Conservation (phyloP, 140 eudicot genomes). For the Flaveria floridana region DNA sequence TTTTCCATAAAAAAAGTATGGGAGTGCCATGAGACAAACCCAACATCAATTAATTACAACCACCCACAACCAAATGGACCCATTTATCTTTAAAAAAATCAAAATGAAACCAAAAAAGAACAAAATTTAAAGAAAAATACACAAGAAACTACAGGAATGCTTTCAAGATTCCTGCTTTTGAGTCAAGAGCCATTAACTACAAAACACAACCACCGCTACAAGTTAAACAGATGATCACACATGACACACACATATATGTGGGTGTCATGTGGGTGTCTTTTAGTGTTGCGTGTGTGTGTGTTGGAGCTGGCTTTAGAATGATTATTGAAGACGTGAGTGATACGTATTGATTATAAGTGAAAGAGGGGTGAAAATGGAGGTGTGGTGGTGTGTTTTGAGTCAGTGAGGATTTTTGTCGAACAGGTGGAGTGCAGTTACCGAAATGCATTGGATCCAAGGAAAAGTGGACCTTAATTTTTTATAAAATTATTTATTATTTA, state of each 20-base stretch:
- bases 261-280: slow-evolving; percentile 21
- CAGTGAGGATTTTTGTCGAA: slow-evolving; percentile 39
- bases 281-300: slow-evolving; percentile 25
- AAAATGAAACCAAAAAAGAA: not conserved
- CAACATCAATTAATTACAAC: slow-evolving; percentile 43
- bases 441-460: slow-evolving; percentile 38
- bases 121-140: slow-evolving; percentile 1
- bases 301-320: slow-evolving; percentile 4
- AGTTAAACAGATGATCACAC: slow-evolving; percentile 18
- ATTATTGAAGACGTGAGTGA: not conserved
- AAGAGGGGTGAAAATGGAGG: slow-evolving; percentile 23
- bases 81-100: slow-evolving; percentile 9
- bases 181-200: slow-evolving; percentile 34
- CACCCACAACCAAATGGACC: slow-evolving; percentile 51
- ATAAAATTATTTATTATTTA: not conserved
- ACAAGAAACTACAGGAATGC: slow-evolving; percentile 12
- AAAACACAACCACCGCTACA: slow-evolving; percentile 35
- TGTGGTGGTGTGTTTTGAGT: slow-evolving; percentile 22
- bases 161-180: slow-evolving; percentile 34
- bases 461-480: slow-evolving; percentile 21
- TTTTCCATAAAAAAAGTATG: slow-evolving; percentile 35
- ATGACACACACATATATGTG: not conserved
- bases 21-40: slow-evolving; percentile 37
- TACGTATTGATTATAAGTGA: slow-evolving; percentile 29
- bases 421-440: slow-evolving; percentile 32